Evolutionary conservation across 192 early-diverging fungal species (phyloP), one percentile per base, ranked within the genome.

Genomic region (Linnemannia exigua): DNA sequence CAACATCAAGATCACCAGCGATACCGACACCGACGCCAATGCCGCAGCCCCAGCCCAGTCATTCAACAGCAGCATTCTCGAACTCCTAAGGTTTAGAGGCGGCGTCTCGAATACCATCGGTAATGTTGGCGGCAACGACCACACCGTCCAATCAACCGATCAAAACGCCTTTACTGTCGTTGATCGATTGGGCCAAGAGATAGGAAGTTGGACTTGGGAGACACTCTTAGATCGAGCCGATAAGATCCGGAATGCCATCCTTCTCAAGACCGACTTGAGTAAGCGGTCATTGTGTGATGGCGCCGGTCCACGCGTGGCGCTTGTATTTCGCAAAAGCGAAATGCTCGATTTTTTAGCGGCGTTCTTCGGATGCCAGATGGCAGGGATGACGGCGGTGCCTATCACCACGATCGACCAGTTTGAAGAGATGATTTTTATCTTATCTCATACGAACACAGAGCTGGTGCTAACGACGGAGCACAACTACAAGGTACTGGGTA

Each of bases 381-480:
- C 92, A 4, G 96, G 96, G 16, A 87, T 95, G 83, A 92, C 94
- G 4, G 96, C 96, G 1, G 96, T 97, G 25, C 96, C 96, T 11
- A 91, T 97, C 70, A 95, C 96, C 33, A 92, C 93, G 0, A 91
- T 91, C 28, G 96, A 95, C 58, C 94, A 96, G 48, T 89, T 96
- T 73, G 89, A 91, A 4, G 96, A 97, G 78, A 88, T 96, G 25
- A 79, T 89, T 15, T 93, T 93, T 66, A 94, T 96, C 31, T 80
- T 97, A 36, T 89, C 87, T 28, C 88, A 90, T 31, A 92, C 95
- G 20, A 74, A 90, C 36, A 81, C 92, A 36, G 81, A 81, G 70
- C 83, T 97, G 17, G 95, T 92, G 25, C 80, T 97, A 20, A 96
- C 96, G 20, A 96, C 96, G 1, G 96, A 97, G 14, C 86, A 93